phyloP scores from a whole-genome alignment of 78 protist genomes.

The Fonticula alba region DNA sequence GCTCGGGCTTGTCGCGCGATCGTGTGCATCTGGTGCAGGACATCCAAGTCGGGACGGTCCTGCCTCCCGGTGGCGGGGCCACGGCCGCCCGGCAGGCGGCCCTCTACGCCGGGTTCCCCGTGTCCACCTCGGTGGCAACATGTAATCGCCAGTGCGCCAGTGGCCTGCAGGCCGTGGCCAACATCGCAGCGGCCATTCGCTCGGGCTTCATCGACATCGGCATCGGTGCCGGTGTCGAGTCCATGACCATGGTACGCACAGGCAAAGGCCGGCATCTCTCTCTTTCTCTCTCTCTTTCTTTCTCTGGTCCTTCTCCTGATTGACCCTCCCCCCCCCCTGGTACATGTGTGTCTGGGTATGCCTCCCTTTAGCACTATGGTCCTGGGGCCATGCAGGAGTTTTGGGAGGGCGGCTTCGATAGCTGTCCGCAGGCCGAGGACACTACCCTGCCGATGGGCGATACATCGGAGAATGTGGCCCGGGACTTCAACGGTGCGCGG shows the following conservation, averaged over 20 bases:
- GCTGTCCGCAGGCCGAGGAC: no score
- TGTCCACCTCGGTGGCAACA: constrained; percentile 29
- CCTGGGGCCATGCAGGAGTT: no score
- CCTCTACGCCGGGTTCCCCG: constrained; percentile 41
- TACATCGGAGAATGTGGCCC: no score
- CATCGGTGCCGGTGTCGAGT: constrained; percentile 75
- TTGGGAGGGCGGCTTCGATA: no score
- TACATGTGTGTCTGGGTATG: not conserved
- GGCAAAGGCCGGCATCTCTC: not conserved
- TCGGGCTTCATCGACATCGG: constrained; percentile 38
- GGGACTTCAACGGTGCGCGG: no score
- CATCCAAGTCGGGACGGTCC: not conserved
- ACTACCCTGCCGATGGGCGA: no score
- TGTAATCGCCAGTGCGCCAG: constrained; percentile 64
- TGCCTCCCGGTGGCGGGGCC: constrained; percentile 25
- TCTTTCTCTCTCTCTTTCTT: not conserved
- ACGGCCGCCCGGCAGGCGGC: constrained; percentile 29
- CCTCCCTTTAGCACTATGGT: no score
- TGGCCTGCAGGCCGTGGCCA: constrained; percentile 68
- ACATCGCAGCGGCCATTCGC: constrained; percentile 45
- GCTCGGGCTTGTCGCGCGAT: not conserved
- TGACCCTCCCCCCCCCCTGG: not conserved
- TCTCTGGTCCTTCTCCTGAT: not conserved
- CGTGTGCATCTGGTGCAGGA: not conserved
- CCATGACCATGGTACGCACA: constrained; percentile 30